A percentile compares a stretch with the other conserved stretches of the same genome.
Conservation (phyloP, 1,284 basidiomycete genomes). For the Cryptococcus sp. region DNA sequence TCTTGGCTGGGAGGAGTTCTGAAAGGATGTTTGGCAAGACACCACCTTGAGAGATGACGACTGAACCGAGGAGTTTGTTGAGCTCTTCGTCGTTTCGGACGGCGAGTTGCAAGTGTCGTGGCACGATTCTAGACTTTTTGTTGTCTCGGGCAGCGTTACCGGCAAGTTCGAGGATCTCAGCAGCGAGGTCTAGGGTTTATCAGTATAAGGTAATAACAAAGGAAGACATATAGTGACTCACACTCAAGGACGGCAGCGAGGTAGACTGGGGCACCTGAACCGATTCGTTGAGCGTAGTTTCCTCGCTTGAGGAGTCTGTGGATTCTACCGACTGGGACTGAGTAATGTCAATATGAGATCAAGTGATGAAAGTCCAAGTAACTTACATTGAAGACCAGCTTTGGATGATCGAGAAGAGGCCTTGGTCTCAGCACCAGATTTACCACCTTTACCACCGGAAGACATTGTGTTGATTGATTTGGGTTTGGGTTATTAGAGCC, state of each 20-base stretch:
- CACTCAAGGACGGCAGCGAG: constrained; percentile 60
- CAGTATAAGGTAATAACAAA: constrained; percentile 5
- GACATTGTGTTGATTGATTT: constrained; percentile 51
- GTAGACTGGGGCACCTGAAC: constrained; percentile 60
- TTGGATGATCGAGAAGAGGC: constrained; percentile 71
- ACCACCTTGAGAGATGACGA: constrained; percentile 87
- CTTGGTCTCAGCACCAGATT: constrained; percentile 51
- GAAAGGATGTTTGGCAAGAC: constrained; percentile 69
- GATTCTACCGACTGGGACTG: constrained; percentile 78
- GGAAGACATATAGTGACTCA: constrained; percentile 17
- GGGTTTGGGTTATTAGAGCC: constrained; percentile 29
- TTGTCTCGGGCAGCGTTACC: constrained; percentile 65
- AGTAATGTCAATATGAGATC: constrained; percentile 18
- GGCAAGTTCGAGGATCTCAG: constrained; percentile 82
- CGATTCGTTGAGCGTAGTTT: constrained; percentile 73
- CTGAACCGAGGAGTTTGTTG: constrained; percentile 58
- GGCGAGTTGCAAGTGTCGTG: constrained; percentile 82
- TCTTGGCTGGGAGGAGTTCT: constrained; percentile 66
- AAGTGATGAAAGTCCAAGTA: constrained; percentile 5
- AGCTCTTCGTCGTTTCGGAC: constrained; percentile 81
- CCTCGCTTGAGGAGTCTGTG: constrained; percentile 80
- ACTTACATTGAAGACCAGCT: constrained; percentile 66
- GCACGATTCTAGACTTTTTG: constrained; percentile 80
- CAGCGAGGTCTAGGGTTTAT: constrained; percentile 57
- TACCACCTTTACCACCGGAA: constrained; percentile 54